Percentiles rank a stretch among this genome's conserved stretches.
Conservation (phyloP, 1,284 basidiomycete species). For the Malassezia caprae region DNA sequence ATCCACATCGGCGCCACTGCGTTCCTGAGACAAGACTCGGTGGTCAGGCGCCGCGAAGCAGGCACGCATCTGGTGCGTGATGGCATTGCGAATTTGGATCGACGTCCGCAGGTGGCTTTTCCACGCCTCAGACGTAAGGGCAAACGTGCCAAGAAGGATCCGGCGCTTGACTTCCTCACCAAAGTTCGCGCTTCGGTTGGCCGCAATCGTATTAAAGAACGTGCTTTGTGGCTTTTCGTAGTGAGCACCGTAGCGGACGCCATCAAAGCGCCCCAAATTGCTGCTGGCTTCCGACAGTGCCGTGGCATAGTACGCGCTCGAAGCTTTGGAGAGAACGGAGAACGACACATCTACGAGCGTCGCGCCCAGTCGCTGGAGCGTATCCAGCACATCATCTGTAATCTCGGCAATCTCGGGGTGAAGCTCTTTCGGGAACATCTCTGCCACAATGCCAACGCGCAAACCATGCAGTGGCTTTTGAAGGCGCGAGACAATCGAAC, state of each 20-base stretch:
- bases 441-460: conserved; percentile 61
- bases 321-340: conserved; percentile 64
- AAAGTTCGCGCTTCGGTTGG: conserved; percentile 57
- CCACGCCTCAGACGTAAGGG: conserved; percentile 81
- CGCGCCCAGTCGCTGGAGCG: conserved; percentile 60
- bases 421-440: conserved; percentile 72
- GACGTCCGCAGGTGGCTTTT: conserved; percentile 95
- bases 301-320: conserved; percentile 90
- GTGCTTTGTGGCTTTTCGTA: conserved; percentile 48
- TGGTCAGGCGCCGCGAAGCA: conserved; percentile 53
- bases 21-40: conserved; percentile 42
- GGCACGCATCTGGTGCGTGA: conserved; percentile 62
- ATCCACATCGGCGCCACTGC: conserved; percentile 56
- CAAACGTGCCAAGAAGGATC: conserved; percentile 83
- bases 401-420: conserved; percentile 45
- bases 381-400: conserved; percentile 48
- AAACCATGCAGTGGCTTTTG: conserved; percentile 50
- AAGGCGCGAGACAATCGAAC: not conserved
- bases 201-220: conserved; percentile 10
- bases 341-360: conserved; percentile 64
- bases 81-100: conserved; percentile 62
- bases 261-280: conserved; percentile 82
- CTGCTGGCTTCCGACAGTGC: conserved; percentile 89
- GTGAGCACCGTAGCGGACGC: conserved; percentile 57
- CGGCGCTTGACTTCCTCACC: conserved; percentile 77